These are phyloP conservation scores for Apophysomyces trapeziformis DNA, from an alignment of 371 early-diverging fungal genomes.

Conservation along the genomic window DNA sequence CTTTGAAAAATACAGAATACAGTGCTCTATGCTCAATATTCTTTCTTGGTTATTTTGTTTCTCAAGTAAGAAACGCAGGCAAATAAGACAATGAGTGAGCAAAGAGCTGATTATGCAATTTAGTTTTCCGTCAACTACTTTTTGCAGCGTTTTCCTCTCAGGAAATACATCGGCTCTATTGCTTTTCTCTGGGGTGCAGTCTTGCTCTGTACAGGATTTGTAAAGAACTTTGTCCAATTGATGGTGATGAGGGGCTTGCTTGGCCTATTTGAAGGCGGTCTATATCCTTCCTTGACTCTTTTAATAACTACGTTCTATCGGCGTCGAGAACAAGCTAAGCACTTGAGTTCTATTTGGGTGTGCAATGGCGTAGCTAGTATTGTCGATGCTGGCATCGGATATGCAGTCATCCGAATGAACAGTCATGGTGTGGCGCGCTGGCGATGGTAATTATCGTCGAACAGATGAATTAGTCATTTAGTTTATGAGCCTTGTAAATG, in stretches of 20 bases:
- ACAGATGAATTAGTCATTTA: neutral
- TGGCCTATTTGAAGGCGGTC: slow-evolving; percentile 36
- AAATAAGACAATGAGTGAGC: neutral
- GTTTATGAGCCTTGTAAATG: slow-evolving; percentile 5
- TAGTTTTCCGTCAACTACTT: slow-evolving; percentile 33
- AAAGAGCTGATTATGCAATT: neutral
- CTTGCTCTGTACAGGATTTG: slow-evolving; percentile 14
- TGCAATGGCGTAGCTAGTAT: slow-evolving; percentile 42
- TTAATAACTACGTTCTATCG: slow-evolving; percentile 24
- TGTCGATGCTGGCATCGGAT: slow-evolving; percentile 59
- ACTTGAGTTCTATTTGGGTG: slow-evolving; percentile 18
- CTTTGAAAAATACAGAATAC: slow-evolving; percentile 30
- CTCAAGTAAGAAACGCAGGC: slow-evolving; percentile 28
- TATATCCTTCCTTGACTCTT: slow-evolving; percentile 24
- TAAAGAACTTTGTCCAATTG: slow-evolving; percentile 17
- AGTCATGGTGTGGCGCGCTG: slow-evolving; percentile 38
- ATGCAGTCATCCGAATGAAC: slow-evolving; percentile 48
- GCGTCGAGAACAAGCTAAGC: slow-evolving; percentile 18
- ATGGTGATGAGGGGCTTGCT: slow-evolving; percentile 22
- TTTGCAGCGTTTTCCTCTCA: slow-evolving; percentile 23
- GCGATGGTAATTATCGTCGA: slow-evolving; percentile 39
- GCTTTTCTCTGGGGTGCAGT: slow-evolving; percentile 25
- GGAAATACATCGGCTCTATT: slow-evolving; percentile 24
- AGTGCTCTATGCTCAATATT: slow-evolving; percentile 39
- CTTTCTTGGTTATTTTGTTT: slow-evolving; percentile 44